Evolutionary conservation across 2,329 filamentous ascomycete species (phyloP), one percentile per base, ranked within the genome.

Genomic region (Xylaria sp.): DNA sequence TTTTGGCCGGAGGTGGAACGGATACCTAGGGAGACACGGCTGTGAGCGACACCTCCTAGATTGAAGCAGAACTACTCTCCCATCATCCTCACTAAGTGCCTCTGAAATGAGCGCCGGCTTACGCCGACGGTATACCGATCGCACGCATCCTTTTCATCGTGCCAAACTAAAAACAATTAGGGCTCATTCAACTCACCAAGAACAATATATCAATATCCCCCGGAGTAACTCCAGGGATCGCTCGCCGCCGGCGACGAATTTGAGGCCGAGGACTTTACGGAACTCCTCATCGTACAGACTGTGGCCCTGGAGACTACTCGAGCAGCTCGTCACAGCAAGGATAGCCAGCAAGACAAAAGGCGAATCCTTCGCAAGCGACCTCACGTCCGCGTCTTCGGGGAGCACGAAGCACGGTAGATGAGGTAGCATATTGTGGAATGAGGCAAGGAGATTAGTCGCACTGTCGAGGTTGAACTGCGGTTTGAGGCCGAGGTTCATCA

Each of bases 201-300:
- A 80, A 58, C 85, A 83, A 69, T 89, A 89, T 5, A 89, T 82
- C 30, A 89, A 77, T 21, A 89, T 76, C 2, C 87, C 87, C 69
- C 88, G 85, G 1, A 90, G 75, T 17, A 89, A 71, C 71, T 90
- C 86, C 24, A 89, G 67, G 12, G 81, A 87, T 64, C 85, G 83
- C 78, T 90, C 87, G 0, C 87, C 86, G 2, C 84, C 82, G 0
- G 87, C 81, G 0, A 90, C 85, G 48, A 87, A 85, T 74, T 86
- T 88, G 53, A 86, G 78, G 1, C 82, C 85, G n/a, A 88, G 72
- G 0, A 87, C 81, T 72, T 87, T 88, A 34, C 86, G 80, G 59
- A 89, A 86, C 76, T 89, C 87, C 57, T 85, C 83, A 32, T 89
- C 87, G 53, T 89, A 87, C 2, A 86, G 78, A 14, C 77, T 82